Percentiles rank a stretch among this genome's conserved stretches.
Evolutionary conservation across 1,284 basidiomycete genomes (phyloP).

Genomic region (Singerocomus inundabilis): DNA sequence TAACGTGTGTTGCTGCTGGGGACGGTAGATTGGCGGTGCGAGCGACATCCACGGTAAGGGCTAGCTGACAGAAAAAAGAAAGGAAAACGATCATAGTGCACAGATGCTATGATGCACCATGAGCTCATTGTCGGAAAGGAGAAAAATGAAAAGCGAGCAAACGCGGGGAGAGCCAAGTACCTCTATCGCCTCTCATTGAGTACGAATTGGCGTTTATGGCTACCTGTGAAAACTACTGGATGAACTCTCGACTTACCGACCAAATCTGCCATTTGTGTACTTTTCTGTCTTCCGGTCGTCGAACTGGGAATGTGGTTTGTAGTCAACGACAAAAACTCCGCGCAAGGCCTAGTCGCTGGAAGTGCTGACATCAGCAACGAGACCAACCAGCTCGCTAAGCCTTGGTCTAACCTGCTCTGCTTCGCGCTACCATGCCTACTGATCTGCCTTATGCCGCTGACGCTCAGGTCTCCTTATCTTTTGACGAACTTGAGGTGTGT

Average conservation of each 20-base stretch:
- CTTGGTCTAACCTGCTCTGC: conserved; percentile 6
- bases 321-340: conserved; percentile 28
- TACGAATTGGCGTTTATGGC: conserved; percentile 30
- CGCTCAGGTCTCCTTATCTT: conserved; percentile 84
- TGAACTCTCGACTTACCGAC: conserved; percentile 29
- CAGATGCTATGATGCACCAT: conserved; percentile 57
- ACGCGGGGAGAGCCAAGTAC: conserved; percentile 32
- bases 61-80: conserved; percentile 63
- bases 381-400: too few relatives aligned
- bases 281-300: conserved; percentile 15
- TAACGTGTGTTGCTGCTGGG: conserved; percentile 43
- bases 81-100: conserved; percentile 55
- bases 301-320: conserved; percentile 23
- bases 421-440: conserved; percentile 52
- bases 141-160: conserved; percentile 24
- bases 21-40: conserved; percentile 38
- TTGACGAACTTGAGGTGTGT: conserved; percentile 84
- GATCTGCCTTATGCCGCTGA: conserved; percentile 97
- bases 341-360: neutral
- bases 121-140: conserved; percentile 42
- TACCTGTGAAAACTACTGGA: conserved; percentile 30
- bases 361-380: conserved; percentile 30
- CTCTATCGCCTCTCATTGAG: conserved; percentile 35
- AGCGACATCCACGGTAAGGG: conserved; percentile 38
- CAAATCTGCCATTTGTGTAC: conserved; percentile 43